Percentiles rank a stretch among this genome's conserved stretches.
These are phyloP conservation scores for Cystobasidium onofrii DNA, from an alignment of 768 basidiomycete species.

Conservation along the genomic window DNA sequence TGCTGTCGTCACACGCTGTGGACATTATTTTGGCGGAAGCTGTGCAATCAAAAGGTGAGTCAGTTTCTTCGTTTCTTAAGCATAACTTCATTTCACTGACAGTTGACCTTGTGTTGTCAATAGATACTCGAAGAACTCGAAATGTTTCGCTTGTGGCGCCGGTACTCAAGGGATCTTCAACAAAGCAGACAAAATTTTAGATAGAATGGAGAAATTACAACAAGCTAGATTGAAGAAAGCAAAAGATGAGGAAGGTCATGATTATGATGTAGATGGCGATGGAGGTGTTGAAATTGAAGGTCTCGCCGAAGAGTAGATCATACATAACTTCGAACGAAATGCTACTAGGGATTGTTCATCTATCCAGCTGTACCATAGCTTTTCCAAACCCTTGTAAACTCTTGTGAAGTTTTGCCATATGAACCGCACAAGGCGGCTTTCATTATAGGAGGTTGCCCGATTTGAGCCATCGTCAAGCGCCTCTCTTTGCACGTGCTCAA, in stretches of 20 bases:
- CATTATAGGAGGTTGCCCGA: too few relatives aligned
- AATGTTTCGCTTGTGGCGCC: constrained; percentile 87
- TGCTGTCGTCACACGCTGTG: constrained; percentile 79
- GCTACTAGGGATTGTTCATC: neutral
- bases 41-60: constrained; percentile 68
- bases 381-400: too few relatives aligned
- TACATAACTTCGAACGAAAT: too few relatives aligned
- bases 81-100: neutral
- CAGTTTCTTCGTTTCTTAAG: neutral
- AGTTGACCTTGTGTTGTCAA: neutral
- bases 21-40: constrained; percentile 88
- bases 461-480: too few relatives aligned
- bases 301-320: constrained; percentile 28
- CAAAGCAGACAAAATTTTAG: constrained; percentile 58
- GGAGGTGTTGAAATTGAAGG: constrained; percentile 41
- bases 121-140: constrained; percentile 84
- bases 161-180: constrained; percentile 96
- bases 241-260: constrained; percentile 39
- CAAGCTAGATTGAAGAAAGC: constrained; percentile 50
- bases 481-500: neutral
- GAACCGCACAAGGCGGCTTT: too few relatives aligned
- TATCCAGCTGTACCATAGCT: neutral
- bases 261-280: constrained; percentile 35
- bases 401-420: too few relatives aligned
- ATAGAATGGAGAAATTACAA: constrained; percentile 69